These are phyloP conservation scores for Ilex paraguariensis DNA, from an alignment of 305 asterid genomes.

Conservation along the genomic window DNA sequence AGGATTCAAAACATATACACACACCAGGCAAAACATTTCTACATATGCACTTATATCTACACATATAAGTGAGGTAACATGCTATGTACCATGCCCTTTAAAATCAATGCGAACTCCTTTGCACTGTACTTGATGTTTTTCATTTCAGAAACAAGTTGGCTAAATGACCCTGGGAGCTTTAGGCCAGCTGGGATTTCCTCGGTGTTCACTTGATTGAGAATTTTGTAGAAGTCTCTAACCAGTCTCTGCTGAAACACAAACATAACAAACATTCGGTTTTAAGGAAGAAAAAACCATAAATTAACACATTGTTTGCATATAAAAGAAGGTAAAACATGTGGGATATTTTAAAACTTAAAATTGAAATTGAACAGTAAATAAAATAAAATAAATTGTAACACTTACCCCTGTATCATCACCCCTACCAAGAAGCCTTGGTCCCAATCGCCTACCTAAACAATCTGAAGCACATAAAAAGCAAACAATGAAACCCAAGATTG, in stretches of 20 bases:
- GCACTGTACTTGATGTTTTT: conserved; percentile 70
- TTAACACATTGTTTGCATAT: background rate
- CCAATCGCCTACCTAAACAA: conserved; percentile 95
- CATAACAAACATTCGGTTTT: conserved; percentile 19
- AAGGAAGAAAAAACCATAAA: background rate
- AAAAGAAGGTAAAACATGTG: conserved; percentile 1
- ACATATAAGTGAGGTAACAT: no score
- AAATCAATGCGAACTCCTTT: conserved; percentile 82
- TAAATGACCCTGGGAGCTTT: conserved; percentile 90
- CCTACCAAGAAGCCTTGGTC: conserved; percentile 93
- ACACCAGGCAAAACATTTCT: no score
- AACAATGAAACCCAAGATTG: conserved; percentile 14
- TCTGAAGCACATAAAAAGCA: conserved; percentile 42
- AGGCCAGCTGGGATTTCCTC: conserved; percentile 81
- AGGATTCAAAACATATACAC: no score
- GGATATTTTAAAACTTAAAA: background rate
- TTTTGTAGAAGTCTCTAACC: conserved; percentile 79
- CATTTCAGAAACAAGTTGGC: conserved; percentile 89
- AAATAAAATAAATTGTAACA: conserved; percentile 7
- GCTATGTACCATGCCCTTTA: conserved; percentile 87
- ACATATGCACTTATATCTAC: no score
- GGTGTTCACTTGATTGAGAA: conserved; percentile 82
- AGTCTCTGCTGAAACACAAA: conserved; percentile 55
- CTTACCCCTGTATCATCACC: conserved; percentile 89
- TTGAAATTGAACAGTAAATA: conserved; percentile 3